Percentiles rank a stretch among this genome's conserved stretches.
Evolutionary conservation across 768 basidiomycete species (phyloP).

Genomic region (Amanita rubescens): DNA sequence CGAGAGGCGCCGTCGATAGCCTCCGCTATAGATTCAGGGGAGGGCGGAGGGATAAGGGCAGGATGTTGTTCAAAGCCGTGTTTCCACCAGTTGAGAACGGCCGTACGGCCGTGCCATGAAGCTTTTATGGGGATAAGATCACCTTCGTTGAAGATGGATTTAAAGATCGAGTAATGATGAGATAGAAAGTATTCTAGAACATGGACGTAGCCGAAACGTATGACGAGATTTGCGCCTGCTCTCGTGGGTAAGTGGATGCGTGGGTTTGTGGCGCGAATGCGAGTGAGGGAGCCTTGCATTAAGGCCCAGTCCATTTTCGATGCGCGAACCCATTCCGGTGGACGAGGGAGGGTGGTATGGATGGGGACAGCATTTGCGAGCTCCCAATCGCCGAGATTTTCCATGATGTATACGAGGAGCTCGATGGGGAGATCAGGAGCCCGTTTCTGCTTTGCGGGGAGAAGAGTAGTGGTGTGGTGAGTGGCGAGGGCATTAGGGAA

Average conservation of each 20-base stretch:
- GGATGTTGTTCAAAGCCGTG: constrained; percentile 53
- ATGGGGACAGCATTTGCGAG: constrained; percentile 71
- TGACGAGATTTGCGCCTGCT: constrained; percentile 55
- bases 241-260: constrained; percentile 53
- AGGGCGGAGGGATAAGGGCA: constrained; percentile 50
- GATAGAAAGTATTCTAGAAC: constrained; percentile 70
- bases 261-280: constrained; percentile 55
- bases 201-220: constrained; percentile 71
- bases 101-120: constrained; percentile 62
- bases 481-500: constrained; percentile 34
- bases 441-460: constrained; percentile 18
- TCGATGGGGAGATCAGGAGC: constrained; percentile 66
- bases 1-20: constrained; percentile 77
- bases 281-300: constrained; percentile 52
- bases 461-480: constrained; percentile 19
- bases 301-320: constrained; percentile 65
- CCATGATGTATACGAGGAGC: constrained; percentile 68
- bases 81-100: constrained; percentile 81
- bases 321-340: constrained; percentile 67
- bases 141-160: constrained; percentile 47
- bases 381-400: constrained; percentile 80
- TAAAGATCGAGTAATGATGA: constrained; percentile 57
- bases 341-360: constrained; percentile 58
- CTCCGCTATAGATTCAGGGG: constrained; percentile 48
- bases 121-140: constrained; percentile 74